Evolutionary conservation across 2,329 filamentous ascomycete genomes (phyloP).

Genomic region (Periconia macrospinosa): DNA sequence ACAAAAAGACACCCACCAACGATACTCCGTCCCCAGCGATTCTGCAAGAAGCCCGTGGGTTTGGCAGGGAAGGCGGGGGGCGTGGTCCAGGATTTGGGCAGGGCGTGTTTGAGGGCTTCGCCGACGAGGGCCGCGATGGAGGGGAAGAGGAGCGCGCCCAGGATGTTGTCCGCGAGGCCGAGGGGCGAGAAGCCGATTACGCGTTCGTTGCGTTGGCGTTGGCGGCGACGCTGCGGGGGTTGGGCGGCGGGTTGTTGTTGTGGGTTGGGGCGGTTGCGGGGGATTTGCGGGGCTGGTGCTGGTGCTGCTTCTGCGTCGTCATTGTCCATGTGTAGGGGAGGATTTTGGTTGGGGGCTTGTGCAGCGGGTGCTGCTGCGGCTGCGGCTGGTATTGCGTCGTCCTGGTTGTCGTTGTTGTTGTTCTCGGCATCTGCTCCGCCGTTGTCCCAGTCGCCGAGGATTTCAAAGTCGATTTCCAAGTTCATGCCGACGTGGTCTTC

Average conservation of each 20-base stretch:
- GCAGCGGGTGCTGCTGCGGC: background rate
- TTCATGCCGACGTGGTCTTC: slow-evolving; percentile 49
- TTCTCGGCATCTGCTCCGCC: slow-evolving; percentile 27
- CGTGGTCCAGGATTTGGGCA: slow-evolving; percentile 68
- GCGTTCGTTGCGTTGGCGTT: slow-evolving; percentile 45
- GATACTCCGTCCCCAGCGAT: slow-evolving; percentile 85
- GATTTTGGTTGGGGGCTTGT: background rate
- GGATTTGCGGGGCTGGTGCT: slow-evolving; percentile 17
- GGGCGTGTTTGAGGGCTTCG: slow-evolving; percentile 66
- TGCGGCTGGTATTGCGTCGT: background rate
- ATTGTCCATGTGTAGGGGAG: slow-evolving; percentile 30
- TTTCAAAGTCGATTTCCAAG: slow-evolving; percentile 30
- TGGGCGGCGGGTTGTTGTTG: slow-evolving; percentile 8
- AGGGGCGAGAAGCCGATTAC: slow-evolving; percentile 55
- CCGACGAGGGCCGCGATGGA: slow-evolving; percentile 78
- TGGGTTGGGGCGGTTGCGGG: slow-evolving; percentile 32
- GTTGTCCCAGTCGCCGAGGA: slow-evolving; percentile 51
- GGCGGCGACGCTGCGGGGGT: too few species aligned
- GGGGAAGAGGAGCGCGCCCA: slow-evolving; percentile 78
- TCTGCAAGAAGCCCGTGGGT: slow-evolving; percentile 71
- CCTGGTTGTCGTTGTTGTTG: slow-evolving; percentile 29
- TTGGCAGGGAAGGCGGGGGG: slow-evolving; percentile 45
- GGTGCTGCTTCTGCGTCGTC: slow-evolving; percentile 10
- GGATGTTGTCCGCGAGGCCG: slow-evolving; percentile 60
- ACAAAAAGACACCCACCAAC: slow-evolving; percentile 88